These are phyloP conservation scores for Stagonosporopsis cucurbitacearum DNA, from an alignment of 2,329 filamentous ascomycete species.

Conservation along the genomic window DNA sequence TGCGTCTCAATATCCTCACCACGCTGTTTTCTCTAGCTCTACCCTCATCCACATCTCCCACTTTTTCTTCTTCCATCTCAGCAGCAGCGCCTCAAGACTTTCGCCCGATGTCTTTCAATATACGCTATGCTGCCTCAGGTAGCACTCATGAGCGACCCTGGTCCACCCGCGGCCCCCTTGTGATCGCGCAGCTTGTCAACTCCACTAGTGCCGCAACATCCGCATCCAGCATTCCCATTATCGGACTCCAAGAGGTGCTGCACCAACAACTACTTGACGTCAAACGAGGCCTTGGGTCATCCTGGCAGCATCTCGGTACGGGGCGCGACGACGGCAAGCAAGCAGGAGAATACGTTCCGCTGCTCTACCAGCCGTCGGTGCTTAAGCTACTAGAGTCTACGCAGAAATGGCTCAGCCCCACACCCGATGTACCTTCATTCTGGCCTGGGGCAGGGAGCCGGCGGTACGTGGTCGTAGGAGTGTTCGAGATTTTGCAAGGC, in stretches of 20 bases:
- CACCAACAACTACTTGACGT: constrained; percentile 67
- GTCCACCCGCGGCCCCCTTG: constrained; percentile 61
- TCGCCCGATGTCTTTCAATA: constrained; percentile 66
- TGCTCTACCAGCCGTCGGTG: constrained; percentile 69
- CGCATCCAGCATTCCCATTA: constrained; percentile 58
- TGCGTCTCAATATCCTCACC: neutral
- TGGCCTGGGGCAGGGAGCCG: constrained; percentile 71
- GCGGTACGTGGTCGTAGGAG: constrained; percentile 67
- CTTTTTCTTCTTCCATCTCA: neutral
- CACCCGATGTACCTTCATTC: constrained; percentile 70
- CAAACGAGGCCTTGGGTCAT: constrained; percentile 51
- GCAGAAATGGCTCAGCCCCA: constrained; percentile 77
- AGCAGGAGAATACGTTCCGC: constrained; percentile 77
- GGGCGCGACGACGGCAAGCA: constrained; percentile 69
- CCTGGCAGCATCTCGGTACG: constrained; percentile 67
- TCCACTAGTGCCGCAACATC: constrained; percentile 57
- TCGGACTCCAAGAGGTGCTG: constrained; percentile 73
- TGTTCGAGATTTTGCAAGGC: constrained; percentile 58
- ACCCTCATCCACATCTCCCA: neutral
- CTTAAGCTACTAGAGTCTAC: constrained; percentile 66
- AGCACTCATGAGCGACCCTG: constrained; percentile 64
- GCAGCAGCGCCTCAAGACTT: constrained; percentile 12
- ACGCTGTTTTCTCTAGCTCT: neutral
- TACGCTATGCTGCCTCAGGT: constrained; percentile 64
- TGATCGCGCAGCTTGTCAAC: constrained; percentile 59